Evolutionary conservation across 441 rosid species (phyloP), one percentile per base, ranked within the genome.

Genomic region (Gossypium schwendimanii): DNA sequence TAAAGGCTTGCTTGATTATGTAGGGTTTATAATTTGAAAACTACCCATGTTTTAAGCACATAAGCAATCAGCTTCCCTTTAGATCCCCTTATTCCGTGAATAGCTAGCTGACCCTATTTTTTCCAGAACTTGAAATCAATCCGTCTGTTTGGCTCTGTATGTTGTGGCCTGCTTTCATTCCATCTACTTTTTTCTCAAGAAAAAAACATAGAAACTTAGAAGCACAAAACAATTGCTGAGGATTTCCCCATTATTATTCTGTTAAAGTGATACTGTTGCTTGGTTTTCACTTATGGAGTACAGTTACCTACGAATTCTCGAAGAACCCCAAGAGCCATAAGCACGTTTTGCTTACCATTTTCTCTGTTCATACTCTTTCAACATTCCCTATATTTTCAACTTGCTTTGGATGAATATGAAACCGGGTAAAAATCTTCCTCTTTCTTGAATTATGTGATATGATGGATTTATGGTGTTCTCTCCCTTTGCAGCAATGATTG

Each of bases 401-500:
- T 52, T 11, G 57, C 33, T 45, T 31, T 69, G 63, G 60, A 55
- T 45, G 55, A 71, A 49, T 21, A 52, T 57, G 41, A 36, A 55
- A 23, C 20, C 12, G 15, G 23, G 21, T 28, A 7, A 12, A 26
- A 8, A 18, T 45, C 58, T 64, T 58, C 11, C 63, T 2, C 55
- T 45, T 33, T 65, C 6, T 28, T 63, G 6, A 8, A 39, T 64
- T 41, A 18, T 10, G 24, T 59, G 53, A 73, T 26, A 44, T 70
- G 44, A 33, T 53, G 33, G 69, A 73, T 55, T 26, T 1, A 14
- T 57, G 15, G 47, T 63, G 4, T 69, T 45, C n/a, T 55, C 76
- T 57, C 62, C 26, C 14, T 70, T 75, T 58, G 11, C 82, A 84
- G 88, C 59, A 69, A 87, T 91, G 97, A 47, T 88, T 58, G 78